phyloP scores from a whole-genome alignment of 306 rosid species.

The Cucumis cinereus region DNA sequence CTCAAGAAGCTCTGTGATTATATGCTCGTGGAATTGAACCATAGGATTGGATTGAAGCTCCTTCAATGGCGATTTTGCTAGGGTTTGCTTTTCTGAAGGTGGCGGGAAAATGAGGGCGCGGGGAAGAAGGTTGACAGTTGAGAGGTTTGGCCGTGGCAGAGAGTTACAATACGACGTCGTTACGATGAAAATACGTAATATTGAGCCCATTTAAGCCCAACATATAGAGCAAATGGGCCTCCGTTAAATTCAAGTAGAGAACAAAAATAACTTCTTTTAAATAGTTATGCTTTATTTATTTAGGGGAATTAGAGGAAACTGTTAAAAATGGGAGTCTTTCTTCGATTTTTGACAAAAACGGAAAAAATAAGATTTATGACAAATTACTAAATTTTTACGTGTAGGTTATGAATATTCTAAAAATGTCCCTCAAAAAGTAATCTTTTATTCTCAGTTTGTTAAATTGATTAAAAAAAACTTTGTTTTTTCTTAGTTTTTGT shows the following conservation, averaged over 20 bases:
- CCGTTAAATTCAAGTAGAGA: not conserved
- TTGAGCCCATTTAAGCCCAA: not conserved
- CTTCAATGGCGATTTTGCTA: not conserved
- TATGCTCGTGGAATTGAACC: constrained; percentile 74
- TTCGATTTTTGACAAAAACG: no score
- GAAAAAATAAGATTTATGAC: no score
- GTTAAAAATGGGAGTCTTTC: no score
- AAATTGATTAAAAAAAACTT: no score
- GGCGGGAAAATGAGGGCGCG: constrained; percentile 10
- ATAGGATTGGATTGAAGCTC: constrained; percentile 14
- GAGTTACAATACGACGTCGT: not conserved
- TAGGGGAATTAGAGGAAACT: no score
- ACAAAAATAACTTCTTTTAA: no score
- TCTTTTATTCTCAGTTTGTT: no score
- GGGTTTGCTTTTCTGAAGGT: not conserved
- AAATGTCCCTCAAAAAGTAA: no score
- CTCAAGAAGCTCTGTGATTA: constrained; percentile 67
- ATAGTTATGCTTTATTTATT: no score
- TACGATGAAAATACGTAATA: not conserved
- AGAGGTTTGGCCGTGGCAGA: not conserved
- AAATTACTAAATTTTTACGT: no score
- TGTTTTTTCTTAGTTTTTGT: no score
- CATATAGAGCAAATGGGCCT: not conserved
- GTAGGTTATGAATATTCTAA: no score
- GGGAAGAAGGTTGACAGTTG: not conserved